Conservation (phyloP, 1,139 yeast species). For the Pichia kudriavzevii region DNA sequence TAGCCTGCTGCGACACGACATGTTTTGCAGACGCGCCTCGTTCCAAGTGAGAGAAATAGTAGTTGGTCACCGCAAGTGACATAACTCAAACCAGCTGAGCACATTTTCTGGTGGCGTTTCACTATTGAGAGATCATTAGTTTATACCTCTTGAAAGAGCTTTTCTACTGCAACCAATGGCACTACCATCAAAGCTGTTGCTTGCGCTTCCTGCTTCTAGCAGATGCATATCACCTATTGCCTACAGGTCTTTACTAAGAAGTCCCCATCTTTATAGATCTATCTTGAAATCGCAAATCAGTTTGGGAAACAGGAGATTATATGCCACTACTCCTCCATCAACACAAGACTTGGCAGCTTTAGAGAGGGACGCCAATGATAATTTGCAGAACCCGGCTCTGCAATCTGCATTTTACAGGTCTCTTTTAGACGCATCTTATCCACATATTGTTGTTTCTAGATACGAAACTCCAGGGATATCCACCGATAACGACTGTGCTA, state of each 20-base stretch:
- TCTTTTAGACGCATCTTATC: constrained; percentile 70
- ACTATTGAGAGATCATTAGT: no score
- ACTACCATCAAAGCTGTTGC: neutral
- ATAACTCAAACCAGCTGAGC: no score
- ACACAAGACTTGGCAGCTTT: constrained; percentile 47
- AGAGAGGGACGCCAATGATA: constrained; percentile 78
- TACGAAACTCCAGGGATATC: constrained; percentile 91
- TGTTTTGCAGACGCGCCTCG: no score
- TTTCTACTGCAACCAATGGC: no score
- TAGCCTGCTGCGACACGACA: no score
- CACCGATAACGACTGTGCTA: constrained; percentile 67
- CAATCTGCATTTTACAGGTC: constrained; percentile 80
- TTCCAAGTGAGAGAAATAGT: no score
- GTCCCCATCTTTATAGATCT: neutral
- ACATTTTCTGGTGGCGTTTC: no score
- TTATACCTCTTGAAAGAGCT: no score
- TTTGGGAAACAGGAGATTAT: no score
- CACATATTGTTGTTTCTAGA: constrained; percentile 86
- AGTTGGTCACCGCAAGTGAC: no score
- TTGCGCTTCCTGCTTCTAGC: neutral
- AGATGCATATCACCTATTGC: neutral
- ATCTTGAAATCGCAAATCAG: no score
- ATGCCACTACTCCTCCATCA: constrained; percentile 15
- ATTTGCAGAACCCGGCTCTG: constrained; percentile 53
- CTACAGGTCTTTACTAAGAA: neutral